Evolutionary conservation across 2,329 filamentous ascomycete genomes (phyloP), one percentile per base, ranked within the genome.

Genomic region (Hypoxylon sp.): DNA sequence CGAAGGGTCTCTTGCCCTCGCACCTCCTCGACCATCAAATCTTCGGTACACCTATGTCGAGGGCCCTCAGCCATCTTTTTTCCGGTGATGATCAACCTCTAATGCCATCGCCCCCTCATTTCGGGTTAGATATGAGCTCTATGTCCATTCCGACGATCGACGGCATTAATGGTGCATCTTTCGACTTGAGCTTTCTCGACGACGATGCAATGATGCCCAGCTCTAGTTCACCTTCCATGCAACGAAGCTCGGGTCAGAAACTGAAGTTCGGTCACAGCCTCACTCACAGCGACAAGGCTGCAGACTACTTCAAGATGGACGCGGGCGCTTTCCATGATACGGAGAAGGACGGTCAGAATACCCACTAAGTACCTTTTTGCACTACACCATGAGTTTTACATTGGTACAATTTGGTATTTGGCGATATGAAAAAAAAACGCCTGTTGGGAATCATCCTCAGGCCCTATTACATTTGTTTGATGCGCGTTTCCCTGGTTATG

Each of bases 31-130:
- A 68, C 2, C 65, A 65, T 1, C 53, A 70, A 33, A 22, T 65
- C 24, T 60, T 72, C 19, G 64, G 72, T 4, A 73, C 74, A 17
- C 74, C 75, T 1, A 46, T 77, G 39, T 72, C 76, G 4, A 66
- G 67, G 26, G 73, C 89, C 22, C 84, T 93, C 37, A 87, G 86
- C 70, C 86, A 91, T 72, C 82, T 93, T 67, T 82, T 92, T 19
- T 89, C 86, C 6, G 87, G 90, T 67, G 82, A 81, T 9, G 82
- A 84, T 60, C 77, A 83, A 47, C 84, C 87, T 72, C 80, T 78
- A 9, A 80, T 73, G 68, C 81, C 75, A 37, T 81, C 77, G 63
- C 77, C 80, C 39, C 77, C 79, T 33, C 73, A 82, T 35, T 78
- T 76, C 26, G 82, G 85, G 44, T 72, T 87, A 10, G 84, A 86